Percentiles rank a stretch among this genome's conserved stretches.
Evolutionary conservation across 169 alveolate species (phyloP).

Genomic region (Plasmodium knowlesi): DNA sequence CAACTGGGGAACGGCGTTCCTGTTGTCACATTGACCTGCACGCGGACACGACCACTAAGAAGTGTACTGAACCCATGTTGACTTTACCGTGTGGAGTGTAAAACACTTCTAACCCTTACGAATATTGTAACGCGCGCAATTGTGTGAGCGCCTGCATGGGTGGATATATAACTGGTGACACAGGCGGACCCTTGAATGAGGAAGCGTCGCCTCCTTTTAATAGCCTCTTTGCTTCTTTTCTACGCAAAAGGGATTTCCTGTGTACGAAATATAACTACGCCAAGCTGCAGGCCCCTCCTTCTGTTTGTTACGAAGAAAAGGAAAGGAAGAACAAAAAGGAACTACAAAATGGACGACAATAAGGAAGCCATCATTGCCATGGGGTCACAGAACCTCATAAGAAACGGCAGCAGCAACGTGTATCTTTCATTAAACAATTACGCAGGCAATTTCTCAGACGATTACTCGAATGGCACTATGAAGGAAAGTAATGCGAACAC

Average conservation of each 20-base stretch:
- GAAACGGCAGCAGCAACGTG: constrained; percentile 17
- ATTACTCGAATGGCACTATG: background rate
- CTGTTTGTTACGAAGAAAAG: background rate
- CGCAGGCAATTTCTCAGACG: background rate
- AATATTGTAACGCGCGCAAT: background rate
- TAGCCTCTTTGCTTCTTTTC: background rate
- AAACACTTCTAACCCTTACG: background rate
- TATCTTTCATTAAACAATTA: constrained; percentile 56
- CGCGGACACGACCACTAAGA: background rate
- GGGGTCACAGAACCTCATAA: constrained; percentile 1
- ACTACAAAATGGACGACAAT: constrained; percentile 11
- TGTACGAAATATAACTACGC: background rate
- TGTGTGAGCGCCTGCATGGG: background rate
- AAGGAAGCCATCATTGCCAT: constrained; percentile 26
- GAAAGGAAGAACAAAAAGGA: background rate
- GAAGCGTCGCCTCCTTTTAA: background rate
- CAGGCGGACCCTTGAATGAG: constrained; percentile 15
- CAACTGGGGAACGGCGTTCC: background rate
- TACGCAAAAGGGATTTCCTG: background rate
- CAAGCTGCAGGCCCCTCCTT: background rate
- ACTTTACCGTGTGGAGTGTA: background rate
- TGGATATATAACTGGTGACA: background rate
- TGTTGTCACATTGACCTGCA: background rate
- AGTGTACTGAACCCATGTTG: background rate
- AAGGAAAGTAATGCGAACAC: constrained; percentile 1